Evolutionary conservation across 306 rosid genomes (phyloP), one percentile per base, ranked within the genome.

Genomic region (Vigna unguiculata): DNA sequence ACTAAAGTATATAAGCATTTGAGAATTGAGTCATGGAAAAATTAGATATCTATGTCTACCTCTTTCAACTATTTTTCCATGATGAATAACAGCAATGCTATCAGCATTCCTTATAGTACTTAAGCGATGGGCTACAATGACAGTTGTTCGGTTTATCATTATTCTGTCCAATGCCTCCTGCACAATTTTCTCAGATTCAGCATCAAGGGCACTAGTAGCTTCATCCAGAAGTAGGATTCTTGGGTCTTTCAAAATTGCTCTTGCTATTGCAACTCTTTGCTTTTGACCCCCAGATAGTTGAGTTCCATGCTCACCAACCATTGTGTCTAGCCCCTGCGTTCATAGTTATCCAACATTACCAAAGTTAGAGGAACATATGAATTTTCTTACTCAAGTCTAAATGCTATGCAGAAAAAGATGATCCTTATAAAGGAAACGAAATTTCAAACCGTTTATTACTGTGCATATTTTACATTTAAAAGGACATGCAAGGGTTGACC

Each of bases 281-380:
- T 86, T 88, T 67, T 88, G 92, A 45, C 93, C 93, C 2, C 93
- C 93, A n/a, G 91, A 89, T 30, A 89, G 82, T 66, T 87, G 93
- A 47, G 88, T 83, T 83, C 93, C 93, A 64, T 85, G 91, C 74
- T 87, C 91, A 51, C 93, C 93, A 24, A 85, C 91, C 91, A 89
- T 76, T 54, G 93, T 89, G 48, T 87, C 87, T 21, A 87, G 73
- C 20, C 93, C 93, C 93, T 89, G 15, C 15, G 52, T 38, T 46
- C 53, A 65, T 28, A 48, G 47, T 53, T 63, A 61, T 14, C 38
- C 36, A 25, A 77, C 48, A 20, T 52, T 43, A 40, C 6, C 77
- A 5, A 77, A 13, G n/a, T 17, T 9, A 55, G 30, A 10, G 52
- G 6, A 11, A 9, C 19, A 6, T 38, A n/a, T 24, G 38, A 3